Evolutionary conservation across 768 basidiomycete species (phyloP).

Genomic region (Phaeotremella skinneri): DNA sequence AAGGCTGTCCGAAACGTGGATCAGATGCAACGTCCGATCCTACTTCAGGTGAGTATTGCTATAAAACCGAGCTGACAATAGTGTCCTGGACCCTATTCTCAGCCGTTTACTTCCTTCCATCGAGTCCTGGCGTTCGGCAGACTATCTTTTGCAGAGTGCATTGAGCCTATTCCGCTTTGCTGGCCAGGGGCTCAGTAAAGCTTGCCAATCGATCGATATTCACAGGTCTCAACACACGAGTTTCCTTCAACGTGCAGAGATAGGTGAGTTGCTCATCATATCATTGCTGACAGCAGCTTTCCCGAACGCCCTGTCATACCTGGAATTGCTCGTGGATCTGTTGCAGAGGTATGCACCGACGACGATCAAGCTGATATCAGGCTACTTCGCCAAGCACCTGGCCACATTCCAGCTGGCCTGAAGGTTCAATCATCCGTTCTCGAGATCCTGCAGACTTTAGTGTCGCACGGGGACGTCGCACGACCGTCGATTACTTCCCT

Average conservation of each 20-base stretch:
- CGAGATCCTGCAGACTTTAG: conserved; percentile 77
- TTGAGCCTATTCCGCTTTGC: conserved; percentile 79
- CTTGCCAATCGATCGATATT: conserved; percentile 64
- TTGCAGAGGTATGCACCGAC: conserved; percentile 61
- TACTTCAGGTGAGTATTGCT: conserved; percentile 70
- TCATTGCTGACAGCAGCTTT: not conserved
- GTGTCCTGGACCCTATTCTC: conserved; percentile 85
- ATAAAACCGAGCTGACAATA: conserved; percentile 47
- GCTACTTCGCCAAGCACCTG: conserved; percentile 4
- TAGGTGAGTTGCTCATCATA: conserved; percentile 54
- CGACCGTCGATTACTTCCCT: conserved; percentile 61
- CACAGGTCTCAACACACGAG: conserved; percentile 65
- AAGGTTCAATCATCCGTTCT: conserved; percentile 69
- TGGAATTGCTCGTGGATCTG: conserved; percentile 72
- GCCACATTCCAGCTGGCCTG: not conserved
- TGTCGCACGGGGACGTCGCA: conserved; percentile 78
- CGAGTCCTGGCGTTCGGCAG: conserved; percentile 53
- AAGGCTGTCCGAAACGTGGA: conserved; percentile 90
- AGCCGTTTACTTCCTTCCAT: conserved; percentile 56
- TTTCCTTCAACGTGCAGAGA: conserved; percentile 63
- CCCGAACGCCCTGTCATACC: conserved; percentile 54
- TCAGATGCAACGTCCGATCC: conserved; percentile 87
- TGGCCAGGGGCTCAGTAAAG: conserved; percentile 79
- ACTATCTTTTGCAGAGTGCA: conserved; percentile 71
- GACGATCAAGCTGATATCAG: conserved; percentile 1